Evolutionary conservation across 2,329 filamentous ascomycete genomes (phyloP), one percentile per base, ranked within the genome.

Genomic region (Colletotrichum orbiculare): DNA sequence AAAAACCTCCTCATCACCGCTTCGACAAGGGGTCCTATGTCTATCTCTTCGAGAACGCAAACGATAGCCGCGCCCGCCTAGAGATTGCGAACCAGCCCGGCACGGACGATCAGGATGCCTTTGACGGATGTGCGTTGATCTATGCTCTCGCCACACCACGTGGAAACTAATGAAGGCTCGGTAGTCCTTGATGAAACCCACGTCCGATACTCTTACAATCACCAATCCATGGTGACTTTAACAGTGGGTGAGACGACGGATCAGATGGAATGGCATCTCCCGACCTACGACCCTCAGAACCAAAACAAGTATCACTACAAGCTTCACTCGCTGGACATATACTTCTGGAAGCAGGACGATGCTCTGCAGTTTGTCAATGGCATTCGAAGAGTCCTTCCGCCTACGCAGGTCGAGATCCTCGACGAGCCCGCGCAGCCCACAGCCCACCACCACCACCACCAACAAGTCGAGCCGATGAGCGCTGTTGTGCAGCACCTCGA

Each of bases 11-110:
- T n/a, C 92, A 94, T 75, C 90, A 94, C 76, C 88, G 91, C 55
- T 94, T 95, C 76, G 89, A 93, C 76, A 91, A 91, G 75, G 86
- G 89, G 50, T 94, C 91, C 8, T 94, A 94, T 75, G 85, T 94
- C 62, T 94, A 94, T 73, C 81, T 94, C 6, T 94, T 93, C 75
- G 90, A 94, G 76, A 91, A 92, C 73, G 85, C 90, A 11, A 82
- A 81, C 66, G 86, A 89, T 70, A 83, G 87, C 67, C 84, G 87
- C 66, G 90, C 90, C 68, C 89, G 91, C 69, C 80, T 94, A 68
- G 92, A 94, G 77, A 82, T 94, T 67, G 91, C 91, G 47, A 95
- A 94, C 72, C 82, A 89, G 70, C 86, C 90, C 8, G 91, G 91
- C 57, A 90, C 87, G 3, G 86, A 91, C 1, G 85, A 91, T n/a